Evolutionary conservation across 495 filamentous ascomycete species (phyloP), one percentile per base, ranked within the genome.

Genomic region (Amniculicola lignicola): DNA sequence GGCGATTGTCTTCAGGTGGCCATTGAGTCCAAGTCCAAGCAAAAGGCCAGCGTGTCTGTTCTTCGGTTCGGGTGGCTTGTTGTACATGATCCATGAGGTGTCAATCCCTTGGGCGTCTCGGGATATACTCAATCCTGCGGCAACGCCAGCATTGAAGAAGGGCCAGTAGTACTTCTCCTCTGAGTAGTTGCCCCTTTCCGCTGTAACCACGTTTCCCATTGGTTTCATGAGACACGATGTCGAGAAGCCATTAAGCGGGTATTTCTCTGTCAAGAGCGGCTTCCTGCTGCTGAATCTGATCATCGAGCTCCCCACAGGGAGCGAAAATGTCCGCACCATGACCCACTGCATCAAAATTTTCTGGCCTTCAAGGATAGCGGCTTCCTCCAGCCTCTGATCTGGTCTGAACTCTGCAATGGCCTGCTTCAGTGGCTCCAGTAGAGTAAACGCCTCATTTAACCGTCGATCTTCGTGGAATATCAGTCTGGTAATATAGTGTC

Each of bases 91-190:
- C 93, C 93, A 99, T 0, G 90, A 95, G 1, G 90, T 96, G 62
- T 99, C 93, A 54, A 99, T 96, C 4, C 90, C 90, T 68, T 88
- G 90, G 0, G 91, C 93, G 27, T 89, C 79, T 22, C 83, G 86
- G 0, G 94, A 94, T 44, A 97, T 94, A 28, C 88, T 89, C 42
- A 99, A 74, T 7, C 92, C 93, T 11, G 87, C 87, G 4, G 92
- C 83, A 18, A 95, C 93, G 27, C 93, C 93, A 53, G 90, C 87
- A 71, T 99, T 91, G 74, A 99, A 98, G 71, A 95, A 99, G 0
- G 92, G 93, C 93, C 93, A 99, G 67, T 84, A 87, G 15, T 93
- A 85, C 72, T 95, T 97, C 68, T 99, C 93, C 70, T 99, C 93
- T 0, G 85, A 88, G 61, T 91, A 94, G 1, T 82, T 73, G 18